Base-by-base conservation (phyloP, 2,329 filamentous ascomycete species). In the Botrytis paeoniae region DNA sequence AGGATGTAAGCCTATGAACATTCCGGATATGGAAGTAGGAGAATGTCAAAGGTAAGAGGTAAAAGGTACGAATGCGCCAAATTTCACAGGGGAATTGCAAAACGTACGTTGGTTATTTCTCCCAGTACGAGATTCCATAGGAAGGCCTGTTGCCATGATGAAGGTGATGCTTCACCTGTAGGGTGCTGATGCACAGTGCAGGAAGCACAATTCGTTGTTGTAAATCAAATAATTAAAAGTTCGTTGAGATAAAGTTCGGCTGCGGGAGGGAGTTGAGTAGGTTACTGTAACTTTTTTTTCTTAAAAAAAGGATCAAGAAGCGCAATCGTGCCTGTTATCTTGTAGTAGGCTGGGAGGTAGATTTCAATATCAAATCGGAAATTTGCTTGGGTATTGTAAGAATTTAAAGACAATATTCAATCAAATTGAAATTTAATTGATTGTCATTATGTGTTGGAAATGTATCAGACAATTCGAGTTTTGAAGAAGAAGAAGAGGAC, bases 61-160 rank as follows among this genome's bases (percentile, higher is more conserved):
- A 60, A 39, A 29, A 41, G 60, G 43, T 54, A 20, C 48, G 60
- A 65, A 29, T 71, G 69, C 69, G 69, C 61, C 45, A 54, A 66
- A 32, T 20, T 16, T 43, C 32, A 41, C 22, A 32, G 68, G 69
- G 62, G 61, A 74, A 72, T 71, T 77, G 78, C 73, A 75, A 57
- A 68, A 92, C 92, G 90, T 86, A 94, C 93, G 89, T 84, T 96
- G 93, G 81, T 95, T 95, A 81, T 86, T 90, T 81, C 93, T 88
- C 79, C 93, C 93, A 71, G 89, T 91, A 80, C 93, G 89, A 75
- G 92, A 93, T 85, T 94, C 87, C 89, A 91, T 91, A 70, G 88
- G 84, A 78, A 88, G 88, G 79, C 80, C 84, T 74, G 77, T 75
- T 73, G 78, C 77, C 80, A 81, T 81, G 73, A 75, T 77, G 76